Evolutionary conservation across 192 early-diverging fungal species (phyloP).

Genomic region (Backusella tuberculispora): DNA sequence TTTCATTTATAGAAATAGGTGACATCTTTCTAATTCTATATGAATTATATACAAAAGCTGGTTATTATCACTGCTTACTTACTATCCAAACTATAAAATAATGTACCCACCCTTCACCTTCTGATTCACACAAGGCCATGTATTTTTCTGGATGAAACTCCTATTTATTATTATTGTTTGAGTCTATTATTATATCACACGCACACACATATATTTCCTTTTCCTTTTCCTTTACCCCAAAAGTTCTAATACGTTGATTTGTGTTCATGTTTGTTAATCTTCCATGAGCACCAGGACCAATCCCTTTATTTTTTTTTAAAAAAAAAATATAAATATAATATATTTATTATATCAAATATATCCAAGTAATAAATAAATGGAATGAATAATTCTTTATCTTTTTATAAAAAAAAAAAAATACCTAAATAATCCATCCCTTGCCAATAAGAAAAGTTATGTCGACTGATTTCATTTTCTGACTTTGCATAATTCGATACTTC

Average conservation of each 20-base stretch:
- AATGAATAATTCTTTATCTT: background rate
- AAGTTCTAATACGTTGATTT: conserved; percentile 42
- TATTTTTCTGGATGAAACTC: conserved; percentile 57
- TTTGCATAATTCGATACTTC: conserved; percentile 60
- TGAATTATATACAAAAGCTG: background rate
- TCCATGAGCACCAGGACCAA: conserved; percentile 62
- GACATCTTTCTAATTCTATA: conserved; percentile 20
- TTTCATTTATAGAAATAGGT: conserved; percentile 24
- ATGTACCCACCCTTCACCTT: conserved; percentile 49
- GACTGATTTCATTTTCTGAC: conserved; percentile 44
- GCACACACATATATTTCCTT: background rate
- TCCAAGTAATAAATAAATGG: too few species aligned
- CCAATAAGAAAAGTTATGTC: conserved; percentile 62
- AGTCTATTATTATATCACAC: background rate
- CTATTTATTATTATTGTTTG: conserved; percentile 23
- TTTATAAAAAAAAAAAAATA: conserved; percentile 24
- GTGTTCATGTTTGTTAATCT: conserved; percentile 39
- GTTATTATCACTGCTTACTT: background rate
- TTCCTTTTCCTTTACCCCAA: conserved; percentile 42
- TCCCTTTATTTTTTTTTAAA: conserved; percentile 38
- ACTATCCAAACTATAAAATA: background rate
- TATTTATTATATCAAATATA: background rate
- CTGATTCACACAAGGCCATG: conserved; percentile 49
- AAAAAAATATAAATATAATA: background rate
- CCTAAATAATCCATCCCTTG: conserved; percentile 59